Conservation (phyloP, 2,329 filamentous ascomycete species). For the Aspergillus chevalieri region DNA sequence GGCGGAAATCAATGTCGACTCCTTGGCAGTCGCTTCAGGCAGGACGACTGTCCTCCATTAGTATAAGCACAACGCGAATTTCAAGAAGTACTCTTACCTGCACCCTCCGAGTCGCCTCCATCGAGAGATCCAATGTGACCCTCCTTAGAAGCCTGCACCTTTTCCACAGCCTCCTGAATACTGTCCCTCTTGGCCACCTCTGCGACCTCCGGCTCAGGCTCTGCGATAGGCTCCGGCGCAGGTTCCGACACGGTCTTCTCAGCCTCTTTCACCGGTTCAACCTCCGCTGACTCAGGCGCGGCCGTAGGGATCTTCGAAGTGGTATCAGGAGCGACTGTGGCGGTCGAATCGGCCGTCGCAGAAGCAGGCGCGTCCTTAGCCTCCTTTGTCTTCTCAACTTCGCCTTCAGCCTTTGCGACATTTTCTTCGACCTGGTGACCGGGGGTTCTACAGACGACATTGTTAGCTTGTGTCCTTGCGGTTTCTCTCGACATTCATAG, state of each 20-base stretch:
- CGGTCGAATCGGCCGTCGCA: neutral
- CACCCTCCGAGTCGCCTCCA: conserved; percentile 9
- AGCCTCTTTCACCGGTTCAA: conserved; percentile 7
- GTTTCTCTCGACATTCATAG: neutral
- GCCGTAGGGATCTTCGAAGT: conserved; percentile 9
- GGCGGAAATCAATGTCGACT: conserved; percentile 11
- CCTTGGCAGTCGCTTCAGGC: conserved; percentile 15
- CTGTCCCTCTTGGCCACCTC: conserved; percentile 7
- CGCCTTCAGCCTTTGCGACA: conserved; percentile 13
- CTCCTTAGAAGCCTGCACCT: conserved; percentile 17
- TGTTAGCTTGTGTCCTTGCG: neutral
- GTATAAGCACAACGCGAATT: neutral
- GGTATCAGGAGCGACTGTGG: conserved; percentile 7
- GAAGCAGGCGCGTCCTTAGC: conserved; percentile 6
- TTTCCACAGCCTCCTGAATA: conserved; percentile 15
- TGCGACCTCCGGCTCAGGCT: conserved; percentile 8
- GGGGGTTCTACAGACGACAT: neutral
- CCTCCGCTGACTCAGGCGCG: conserved; percentile 2
- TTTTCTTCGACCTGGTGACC: conserved; percentile 8
- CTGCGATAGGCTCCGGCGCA: conserved; percentile 1
- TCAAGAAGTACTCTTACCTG: conserved; percentile 6
- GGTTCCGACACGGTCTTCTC: conserved; percentile 3
- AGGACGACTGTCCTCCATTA: conserved; percentile 10
- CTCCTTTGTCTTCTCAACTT: conserved; percentile 12
- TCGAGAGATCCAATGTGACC: conserved; percentile 13